These are phyloP conservation scores for Paecilomyces variotii DNA, from an alignment of 2,329 filamentous ascomycete species.

Conservation along the genomic window DNA sequence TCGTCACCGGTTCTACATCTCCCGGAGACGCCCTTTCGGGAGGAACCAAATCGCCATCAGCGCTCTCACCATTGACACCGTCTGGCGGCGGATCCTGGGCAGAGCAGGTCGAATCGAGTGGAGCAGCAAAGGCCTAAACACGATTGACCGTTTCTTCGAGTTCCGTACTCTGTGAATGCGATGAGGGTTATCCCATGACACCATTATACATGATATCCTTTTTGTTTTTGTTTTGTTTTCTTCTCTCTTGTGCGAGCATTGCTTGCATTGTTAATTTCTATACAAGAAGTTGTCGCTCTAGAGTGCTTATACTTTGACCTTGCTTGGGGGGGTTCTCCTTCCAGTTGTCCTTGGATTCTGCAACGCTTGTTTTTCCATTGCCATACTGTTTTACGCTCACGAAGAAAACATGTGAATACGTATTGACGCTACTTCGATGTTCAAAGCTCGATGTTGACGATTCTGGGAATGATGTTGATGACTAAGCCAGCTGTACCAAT, in stretches of 20 bases:
- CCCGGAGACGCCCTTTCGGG: background rate
- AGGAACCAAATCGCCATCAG: conserved; percentile 1
- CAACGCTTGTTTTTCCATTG: background rate
- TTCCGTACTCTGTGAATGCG: background rate
- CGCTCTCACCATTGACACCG: conserved; percentile 6
- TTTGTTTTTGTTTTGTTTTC: background rate
- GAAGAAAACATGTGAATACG: background rate
- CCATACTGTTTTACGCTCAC: background rate
- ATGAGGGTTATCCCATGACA: background rate
- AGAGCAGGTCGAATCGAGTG: conserved; percentile 10
- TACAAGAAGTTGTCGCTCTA: background rate
- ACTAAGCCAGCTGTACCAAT: background rate
- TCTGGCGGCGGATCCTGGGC: conserved; percentile 11
- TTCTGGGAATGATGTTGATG: background rate
- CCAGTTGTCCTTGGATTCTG: background rate
- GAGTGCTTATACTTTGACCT: background rate
- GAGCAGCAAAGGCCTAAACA: background rate
- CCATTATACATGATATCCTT: background rate
- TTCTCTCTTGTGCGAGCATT: background rate
- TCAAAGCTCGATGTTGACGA: background rate
- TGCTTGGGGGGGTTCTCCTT: background rate
- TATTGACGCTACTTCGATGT: background rate
- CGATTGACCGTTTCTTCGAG: background rate
- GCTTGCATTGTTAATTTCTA: background rate
- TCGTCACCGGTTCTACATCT: conserved; percentile 15